phyloP scores from a whole-genome alignment of 2,329 filamentous ascomycete species.

The Metarhizium anisopliae region DNA sequence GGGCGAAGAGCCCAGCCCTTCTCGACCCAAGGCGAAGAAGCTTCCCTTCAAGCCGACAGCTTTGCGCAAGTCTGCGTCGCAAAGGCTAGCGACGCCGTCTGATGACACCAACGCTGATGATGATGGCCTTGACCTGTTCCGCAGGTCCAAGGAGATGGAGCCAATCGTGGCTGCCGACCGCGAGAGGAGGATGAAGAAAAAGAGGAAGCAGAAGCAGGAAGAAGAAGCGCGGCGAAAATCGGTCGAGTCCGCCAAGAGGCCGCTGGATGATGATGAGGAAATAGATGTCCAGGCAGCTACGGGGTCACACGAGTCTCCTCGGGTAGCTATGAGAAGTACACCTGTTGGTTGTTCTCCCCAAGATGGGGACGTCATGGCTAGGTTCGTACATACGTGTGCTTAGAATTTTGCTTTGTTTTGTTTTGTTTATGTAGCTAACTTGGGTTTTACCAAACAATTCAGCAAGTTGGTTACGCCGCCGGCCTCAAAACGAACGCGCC shows the following conservation, averaged over 20 bases:
- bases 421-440: not conserved
- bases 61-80: conserved; percentile 22
- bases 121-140: conserved; percentile 38
- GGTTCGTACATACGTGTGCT: not conserved
- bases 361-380: not conserved
- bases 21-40: conserved; percentile 26
- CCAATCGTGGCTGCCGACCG: conserved; percentile 33
- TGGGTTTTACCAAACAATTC: conserved; percentile 11
- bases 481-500: conserved; percentile 28
- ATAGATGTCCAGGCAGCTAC: conserved; percentile 6
- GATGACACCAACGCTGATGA: conserved; percentile 14
- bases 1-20: conserved; percentile 16
- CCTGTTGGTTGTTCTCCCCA: not conserved
- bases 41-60: conserved; percentile 43
- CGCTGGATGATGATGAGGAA: conserved; percentile 12
- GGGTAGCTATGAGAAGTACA: not conserved
- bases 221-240: conserved; percentile 11
- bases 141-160: conserved; percentile 40
- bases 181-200: conserved; percentile 20
- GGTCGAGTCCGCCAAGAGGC: conserved; percentile 12
- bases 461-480: conserved; percentile 24
- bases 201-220: conserved; percentile 16
- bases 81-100: conserved; percentile 2
- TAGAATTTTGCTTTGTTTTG: not conserved
- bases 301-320: not conserved